Percentiles rank a stretch among this genome's conserved stretches.
These are phyloP conservation scores for Ogataea kodamae DNA, from an alignment of 805 yeast species.

Conservation along the genomic window DNA sequence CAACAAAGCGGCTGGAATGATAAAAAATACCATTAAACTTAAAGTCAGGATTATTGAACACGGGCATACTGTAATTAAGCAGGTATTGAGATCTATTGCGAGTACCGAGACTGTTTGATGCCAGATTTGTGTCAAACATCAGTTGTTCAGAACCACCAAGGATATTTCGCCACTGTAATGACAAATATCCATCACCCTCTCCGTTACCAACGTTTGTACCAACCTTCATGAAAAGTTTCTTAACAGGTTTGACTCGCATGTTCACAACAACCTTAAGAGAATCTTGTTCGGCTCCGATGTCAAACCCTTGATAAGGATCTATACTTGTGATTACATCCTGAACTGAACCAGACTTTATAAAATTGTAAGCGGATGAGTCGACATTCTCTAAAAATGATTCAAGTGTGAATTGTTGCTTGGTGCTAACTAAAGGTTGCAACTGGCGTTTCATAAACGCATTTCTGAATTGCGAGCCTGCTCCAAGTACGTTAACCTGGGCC, in stretches of 20 bases:
- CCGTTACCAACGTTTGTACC: constrained; percentile 97
- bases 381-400: constrained; percentile 38
- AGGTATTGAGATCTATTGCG: constrained; percentile 49
- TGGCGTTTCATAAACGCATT: constrained; percentile 44
- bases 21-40: constrained; percentile 38
- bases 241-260: constrained; percentile 48
- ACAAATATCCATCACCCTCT: constrained; percentile 91
- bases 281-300: constrained; percentile 19
- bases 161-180: constrained; percentile 58
- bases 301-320: constrained; percentile 20
- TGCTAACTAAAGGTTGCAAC: constrained; percentile 41
- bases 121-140: constrained; percentile 42
- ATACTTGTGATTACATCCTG: constrained; percentile 39
- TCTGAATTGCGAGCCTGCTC: constrained; percentile 42
- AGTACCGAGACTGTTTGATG: constrained; percentile 43
- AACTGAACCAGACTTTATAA: constrained; percentile 41
- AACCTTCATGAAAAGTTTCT: constrained; percentile 75
- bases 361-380: constrained; percentile 42
- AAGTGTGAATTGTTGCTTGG: constrained; percentile 36
- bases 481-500: constrained; percentile 44
- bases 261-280: constrained; percentile 29
- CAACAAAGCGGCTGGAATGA: constrained; percentile 44
- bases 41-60: constrained; percentile 39
- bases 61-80: constrained; percentile 44
- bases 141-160: constrained; percentile 57